Evolutionary conservation across 2,329 filamentous ascomycete genomes (phyloP).

Genomic region (Leptoxyphium fumago): DNA sequence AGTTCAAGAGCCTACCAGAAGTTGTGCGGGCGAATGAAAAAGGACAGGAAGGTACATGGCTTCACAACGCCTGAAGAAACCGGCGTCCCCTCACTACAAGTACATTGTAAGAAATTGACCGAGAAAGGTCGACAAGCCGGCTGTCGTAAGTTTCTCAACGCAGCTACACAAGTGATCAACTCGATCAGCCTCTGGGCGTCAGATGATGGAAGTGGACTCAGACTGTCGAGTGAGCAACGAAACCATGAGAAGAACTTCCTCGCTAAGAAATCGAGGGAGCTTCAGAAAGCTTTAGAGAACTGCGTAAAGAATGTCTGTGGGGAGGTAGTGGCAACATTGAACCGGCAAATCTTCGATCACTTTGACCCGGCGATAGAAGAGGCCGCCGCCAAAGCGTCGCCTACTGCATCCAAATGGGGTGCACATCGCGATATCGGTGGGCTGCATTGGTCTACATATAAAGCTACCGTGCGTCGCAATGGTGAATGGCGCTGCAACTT

Average conservation of each 20-base stretch:
- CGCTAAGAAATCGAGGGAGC: too few relatives aligned
- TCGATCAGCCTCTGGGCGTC: slow-evolving; percentile 37
- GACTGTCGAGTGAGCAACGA: too few relatives aligned
- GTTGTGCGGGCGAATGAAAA: slow-evolving; percentile 38
- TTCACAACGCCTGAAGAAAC: slow-evolving; percentile 41
- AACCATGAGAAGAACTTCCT: too few relatives aligned
- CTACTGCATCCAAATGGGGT: slow-evolving; percentile 24
- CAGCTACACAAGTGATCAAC: slow-evolving; percentile 35
- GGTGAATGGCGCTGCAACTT: slow-evolving; percentile 31
- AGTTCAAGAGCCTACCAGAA: slow-evolving; percentile 49
- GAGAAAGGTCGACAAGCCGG: slow-evolving; percentile 31
- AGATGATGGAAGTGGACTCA: too few relatives aligned
- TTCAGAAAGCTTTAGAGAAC: too few relatives aligned
- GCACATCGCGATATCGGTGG: slow-evolving; percentile 29
- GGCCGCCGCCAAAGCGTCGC: slow-evolving; percentile 24
- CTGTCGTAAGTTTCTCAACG: slow-evolving; percentile 37
- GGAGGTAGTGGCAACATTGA: slow-evolving; percentile 26
- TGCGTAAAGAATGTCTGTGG: slow-evolving; percentile 23
- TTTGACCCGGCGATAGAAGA: slow-evolving; percentile 25
- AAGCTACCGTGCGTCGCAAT: slow-evolving; percentile 37
- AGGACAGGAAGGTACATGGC: slow-evolving; percentile 38
- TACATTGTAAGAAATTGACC: slow-evolving; percentile 44
- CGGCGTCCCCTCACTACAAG: slow-evolving; percentile 42
- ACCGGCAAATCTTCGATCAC: slow-evolving; percentile 33
- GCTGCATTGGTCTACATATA: slow-evolving; percentile 39